phyloP scores from a whole-genome alignment of 352 stramenopile genomes.

The Phytophthora sansomeana region DNA sequence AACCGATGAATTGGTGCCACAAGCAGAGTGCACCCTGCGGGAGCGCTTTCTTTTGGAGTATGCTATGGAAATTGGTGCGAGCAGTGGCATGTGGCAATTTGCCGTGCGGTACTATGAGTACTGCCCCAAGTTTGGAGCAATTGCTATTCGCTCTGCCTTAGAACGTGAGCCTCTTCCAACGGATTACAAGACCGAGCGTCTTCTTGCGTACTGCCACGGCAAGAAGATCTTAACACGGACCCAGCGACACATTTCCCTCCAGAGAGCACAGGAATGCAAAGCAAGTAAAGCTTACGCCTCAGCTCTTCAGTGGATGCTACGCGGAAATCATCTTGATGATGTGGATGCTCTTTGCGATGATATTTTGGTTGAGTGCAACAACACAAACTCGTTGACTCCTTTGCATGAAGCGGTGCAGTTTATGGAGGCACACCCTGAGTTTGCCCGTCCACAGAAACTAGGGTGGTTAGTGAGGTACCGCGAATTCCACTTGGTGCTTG shows the following conservation, averaged over 20 bases:
- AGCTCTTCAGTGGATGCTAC: constrained; percentile 74
- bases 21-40: constrained; percentile 55
- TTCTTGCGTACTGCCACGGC: constrained; percentile 62
- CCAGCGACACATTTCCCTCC: constrained; percentile 45
- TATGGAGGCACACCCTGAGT: constrained; percentile 53
- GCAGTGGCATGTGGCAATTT: constrained; percentile 74
- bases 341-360: constrained; percentile 65
- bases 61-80: constrained; percentile 67
- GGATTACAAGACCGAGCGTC: constrained; percentile 66
- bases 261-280: constrained; percentile 56
- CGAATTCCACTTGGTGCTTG: constrained; percentile 71
- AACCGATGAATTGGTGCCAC: constrained; percentile 49
- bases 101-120: constrained; percentile 68
- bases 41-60: constrained; percentile 78
- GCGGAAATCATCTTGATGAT: constrained; percentile 62
- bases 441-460: constrained; percentile 58
- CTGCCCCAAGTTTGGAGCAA: constrained; percentile 60
- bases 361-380: constrained; percentile 58
- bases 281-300: constrained; percentile 46
- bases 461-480: constrained; percentile 75
- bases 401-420: constrained; percentile 80
- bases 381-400: constrained; percentile 42
- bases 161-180: constrained; percentile 57
- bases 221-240: constrained; percentile 51
- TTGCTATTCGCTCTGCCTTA: constrained; percentile 51